Conservation (phyloP, 2,329 filamentous ascomycete species). For the Colletotrichum sp. region DNA sequence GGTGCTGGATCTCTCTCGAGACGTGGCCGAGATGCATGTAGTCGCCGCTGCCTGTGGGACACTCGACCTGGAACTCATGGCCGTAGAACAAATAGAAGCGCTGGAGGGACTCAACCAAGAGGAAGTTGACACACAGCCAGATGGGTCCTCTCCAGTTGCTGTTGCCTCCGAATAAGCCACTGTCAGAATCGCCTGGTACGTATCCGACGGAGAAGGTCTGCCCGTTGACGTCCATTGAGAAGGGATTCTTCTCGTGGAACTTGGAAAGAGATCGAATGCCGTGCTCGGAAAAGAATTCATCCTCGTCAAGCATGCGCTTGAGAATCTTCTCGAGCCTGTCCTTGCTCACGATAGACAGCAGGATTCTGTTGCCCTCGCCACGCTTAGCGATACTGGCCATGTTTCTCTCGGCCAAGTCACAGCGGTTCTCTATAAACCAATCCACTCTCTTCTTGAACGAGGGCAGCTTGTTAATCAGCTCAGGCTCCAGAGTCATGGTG, state of each 20-base stretch:
- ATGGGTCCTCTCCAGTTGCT: slow-evolving; percentile 97
- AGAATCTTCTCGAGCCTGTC: slow-evolving; percentile 90
- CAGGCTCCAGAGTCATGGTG: slow-evolving; percentile 89
- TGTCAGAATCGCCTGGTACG: slow-evolving; percentile 94
- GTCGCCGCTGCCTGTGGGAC: slow-evolving; percentile 90
- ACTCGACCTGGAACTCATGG: slow-evolving; percentile 86
- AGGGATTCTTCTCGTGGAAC: slow-evolving; percentile 87
- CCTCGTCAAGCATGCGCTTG: slow-evolving; percentile 89
- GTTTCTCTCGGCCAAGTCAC: slow-evolving; percentile 88
- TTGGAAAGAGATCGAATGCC: slow-evolving; percentile 93
- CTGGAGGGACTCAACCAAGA: slow-evolving; percentile 92
- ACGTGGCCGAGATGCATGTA: slow-evolving; percentile 96
- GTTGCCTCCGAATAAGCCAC: slow-evolving; percentile 93
- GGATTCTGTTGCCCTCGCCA: slow-evolving; percentile 86
- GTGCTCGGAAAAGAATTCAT: slow-evolving; percentile 89
- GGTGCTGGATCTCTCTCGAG: slow-evolving; percentile 92
- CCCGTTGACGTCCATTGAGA: slow-evolving; percentile 94
- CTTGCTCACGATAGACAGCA: slow-evolving; percentile 90
- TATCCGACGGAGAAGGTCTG: slow-evolving; percentile 89
- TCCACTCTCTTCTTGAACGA: slow-evolving; percentile 91
- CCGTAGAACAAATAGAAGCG: slow-evolving; percentile 97
- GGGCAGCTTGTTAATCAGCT: slow-evolving; percentile 89
- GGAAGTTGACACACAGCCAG: slow-evolving; percentile 95
- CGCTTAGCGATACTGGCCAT: slow-evolving; percentile 92
- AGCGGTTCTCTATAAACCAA: slow-evolving; percentile 91